These are phyloP conservation scores for Suillus hirtellus DNA, from an alignment of 768 basidiomycete genomes.

Conservation along the genomic window DNA sequence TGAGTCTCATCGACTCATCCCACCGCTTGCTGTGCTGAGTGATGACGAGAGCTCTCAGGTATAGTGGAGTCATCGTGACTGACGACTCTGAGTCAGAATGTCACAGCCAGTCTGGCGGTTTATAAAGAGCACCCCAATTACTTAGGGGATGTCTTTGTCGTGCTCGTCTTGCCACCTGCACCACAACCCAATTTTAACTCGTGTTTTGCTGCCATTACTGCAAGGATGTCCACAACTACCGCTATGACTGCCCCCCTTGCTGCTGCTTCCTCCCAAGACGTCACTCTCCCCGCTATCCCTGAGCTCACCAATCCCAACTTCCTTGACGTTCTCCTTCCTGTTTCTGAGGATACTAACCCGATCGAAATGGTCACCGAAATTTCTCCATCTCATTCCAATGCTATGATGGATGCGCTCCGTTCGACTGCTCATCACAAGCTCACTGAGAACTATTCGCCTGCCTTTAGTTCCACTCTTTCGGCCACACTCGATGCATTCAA, in stretches of 20 bases:
- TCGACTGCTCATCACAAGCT: conserved; percentile 41
- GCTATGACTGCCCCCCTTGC: conserved; percentile 11
- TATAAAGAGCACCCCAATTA: neutral
- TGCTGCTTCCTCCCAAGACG: conserved; percentile 39
- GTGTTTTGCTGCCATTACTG: neutral
- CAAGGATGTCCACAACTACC: conserved; percentile 7
- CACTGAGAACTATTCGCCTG: conserved; percentile 53
- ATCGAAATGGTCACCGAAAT: conserved; percentile 3
- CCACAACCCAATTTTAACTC: neutral
- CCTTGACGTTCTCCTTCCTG: conserved; percentile 57
- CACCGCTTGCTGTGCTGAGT: neutral
- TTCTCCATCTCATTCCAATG: conserved; percentile 31
- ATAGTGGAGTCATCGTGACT: neutral
- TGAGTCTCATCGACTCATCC: neutral
- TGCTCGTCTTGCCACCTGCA: neutral
- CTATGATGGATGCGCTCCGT: conserved; percentile 58
- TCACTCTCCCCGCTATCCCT: conserved; percentile 55
- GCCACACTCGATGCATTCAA: conserved; percentile 60
- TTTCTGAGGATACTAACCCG: conserved; percentile 1
- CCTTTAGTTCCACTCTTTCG: conserved; percentile 52
- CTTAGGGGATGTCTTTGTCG: neutral
- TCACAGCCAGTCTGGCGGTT: neutral
- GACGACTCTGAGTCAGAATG: neutral
- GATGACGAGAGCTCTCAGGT: neutral
- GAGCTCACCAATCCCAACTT: conserved; percentile 60